Evolutionary conservation across 164 flowering plant species (phyloP).

Genomic region (Umbellularia californica): DNA sequence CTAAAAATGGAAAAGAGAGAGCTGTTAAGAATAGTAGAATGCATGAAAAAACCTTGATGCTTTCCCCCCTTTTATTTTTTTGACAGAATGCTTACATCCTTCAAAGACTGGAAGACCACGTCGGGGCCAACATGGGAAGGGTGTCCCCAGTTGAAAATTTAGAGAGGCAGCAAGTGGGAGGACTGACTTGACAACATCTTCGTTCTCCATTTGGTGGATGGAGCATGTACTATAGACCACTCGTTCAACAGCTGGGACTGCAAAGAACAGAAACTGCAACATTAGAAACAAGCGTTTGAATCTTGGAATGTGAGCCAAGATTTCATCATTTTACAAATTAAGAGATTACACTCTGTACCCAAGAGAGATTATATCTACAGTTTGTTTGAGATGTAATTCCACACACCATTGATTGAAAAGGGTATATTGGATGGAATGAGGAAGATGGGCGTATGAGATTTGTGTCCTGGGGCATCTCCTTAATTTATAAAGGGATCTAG

Average conservation of each 20-base stretch:
- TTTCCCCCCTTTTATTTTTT: no score
- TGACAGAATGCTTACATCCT: slow-evolving; percentile 52
- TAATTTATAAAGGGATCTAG: no score
- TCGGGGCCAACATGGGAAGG: slow-evolving; percentile 76
- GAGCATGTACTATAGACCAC: slow-evolving; percentile 80
- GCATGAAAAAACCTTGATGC: background rate
- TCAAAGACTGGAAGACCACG: slow-evolving; percentile 87
- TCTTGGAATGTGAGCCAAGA: no score
- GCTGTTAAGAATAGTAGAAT: background rate
- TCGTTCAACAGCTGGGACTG: slow-evolving; percentile 38
- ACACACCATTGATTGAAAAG: no score
- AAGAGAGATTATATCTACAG: no score
- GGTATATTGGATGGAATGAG: no score
- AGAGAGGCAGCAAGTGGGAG: slow-evolving; percentile 61
- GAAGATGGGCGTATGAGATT: no score
- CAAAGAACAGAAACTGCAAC: background rate
- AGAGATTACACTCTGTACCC: no score
- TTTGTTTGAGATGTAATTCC: no score
- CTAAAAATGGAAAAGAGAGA: slow-evolving; percentile 26
- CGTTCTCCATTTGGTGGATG: slow-evolving; percentile 80
- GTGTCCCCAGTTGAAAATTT: slow-evolving; percentile 64
- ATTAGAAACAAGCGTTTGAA: background rate
- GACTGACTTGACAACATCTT: slow-evolving; percentile 76
- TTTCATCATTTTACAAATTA: no score
- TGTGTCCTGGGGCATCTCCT: no score